Percentiles rank a stretch among this genome's conserved stretches.
Conservation (phyloP, 2,329 filamentous ascomycete species). For the Fragosphaeria purpurea region DNA sequence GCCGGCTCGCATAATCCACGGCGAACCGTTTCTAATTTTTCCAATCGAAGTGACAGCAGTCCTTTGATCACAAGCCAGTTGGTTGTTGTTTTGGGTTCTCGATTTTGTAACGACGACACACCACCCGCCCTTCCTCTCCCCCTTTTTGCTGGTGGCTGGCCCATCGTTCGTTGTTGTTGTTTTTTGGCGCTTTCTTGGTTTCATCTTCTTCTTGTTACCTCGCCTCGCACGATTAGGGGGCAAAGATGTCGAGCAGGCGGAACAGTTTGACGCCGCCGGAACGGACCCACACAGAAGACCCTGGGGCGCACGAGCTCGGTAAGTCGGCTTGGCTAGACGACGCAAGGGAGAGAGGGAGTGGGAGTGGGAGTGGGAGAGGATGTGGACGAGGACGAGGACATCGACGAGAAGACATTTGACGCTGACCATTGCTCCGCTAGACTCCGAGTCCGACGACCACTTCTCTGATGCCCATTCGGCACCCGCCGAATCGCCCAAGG, state of each 20-base stretch:
- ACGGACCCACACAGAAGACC: constrained; percentile 36
- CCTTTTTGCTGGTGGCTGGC: constrained; percentile 5
- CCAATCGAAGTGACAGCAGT: too few species aligned
- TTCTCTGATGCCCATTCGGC: constrained; percentile 57
- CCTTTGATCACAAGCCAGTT: too few species aligned
- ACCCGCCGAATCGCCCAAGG: constrained; percentile 28
- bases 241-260: constrained; percentile 22
- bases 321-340: constrained; percentile 7
- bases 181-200: not conserved
- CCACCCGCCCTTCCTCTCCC: not conserved
- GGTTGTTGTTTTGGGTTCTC: too few species aligned
- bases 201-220: not conserved
- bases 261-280: constrained; percentile 30
- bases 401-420: not conserved
- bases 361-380: not conserved
- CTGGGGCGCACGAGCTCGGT: constrained; percentile 53
- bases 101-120: too few species aligned
- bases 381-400: not conserved
- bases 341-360: not conserved
- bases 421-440: constrained; percentile 15
- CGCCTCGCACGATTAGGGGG: not conserved
- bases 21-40: too few species aligned
- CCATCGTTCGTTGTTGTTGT: not conserved
- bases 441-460: constrained; percentile 58
- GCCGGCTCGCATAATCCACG: too few species aligned